A percentile compares a stretch with the other conserved stretches of the same genome.
phyloP scores from a whole-genome alignment of 108 stramenopile species.

The Cyclotella sp. region DNA sequence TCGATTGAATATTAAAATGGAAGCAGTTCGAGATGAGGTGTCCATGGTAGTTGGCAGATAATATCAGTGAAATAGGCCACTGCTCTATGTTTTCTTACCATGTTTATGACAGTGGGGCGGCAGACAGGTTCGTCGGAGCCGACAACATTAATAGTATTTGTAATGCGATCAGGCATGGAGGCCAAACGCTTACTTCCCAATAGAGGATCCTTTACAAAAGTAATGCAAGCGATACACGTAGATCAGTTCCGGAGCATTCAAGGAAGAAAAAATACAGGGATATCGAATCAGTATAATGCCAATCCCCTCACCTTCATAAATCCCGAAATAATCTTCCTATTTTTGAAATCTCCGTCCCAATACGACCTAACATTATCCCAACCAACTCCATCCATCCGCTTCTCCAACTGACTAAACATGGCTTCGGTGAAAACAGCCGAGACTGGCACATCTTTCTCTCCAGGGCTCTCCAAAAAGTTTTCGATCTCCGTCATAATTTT shows the following conservation, averaged over 20 bases:
- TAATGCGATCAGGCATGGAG: slow-evolving; percentile 95
- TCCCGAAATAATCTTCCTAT: slow-evolving; percentile 84
- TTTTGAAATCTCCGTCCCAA: slow-evolving; percentile 85
- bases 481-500: slow-evolving; percentile 86
- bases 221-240: neutral
- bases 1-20: too few relatives aligned
- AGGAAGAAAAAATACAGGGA: neutral
- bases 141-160: slow-evolving; percentile 89
- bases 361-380: slow-evolving; percentile 70
- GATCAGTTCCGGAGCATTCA: neutral
- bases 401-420: slow-evolving; percentile 83
- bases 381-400: slow-evolving; percentile 64
- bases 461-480: slow-evolving; percentile 82
- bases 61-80: too few relatives aligned
- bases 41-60: neutral
- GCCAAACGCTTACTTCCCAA: slow-evolving; percentile 92
- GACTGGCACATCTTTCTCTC: slow-evolving; percentile 84
- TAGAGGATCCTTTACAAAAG: slow-evolving; percentile 54
- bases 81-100: slow-evolving; percentile 37
- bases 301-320: slow-evolving; percentile 73
- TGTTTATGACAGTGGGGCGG: slow-evolving; percentile 95
- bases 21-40: neutral
- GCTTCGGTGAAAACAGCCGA: slow-evolving; percentile 83
- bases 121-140: slow-evolving; percentile 62
- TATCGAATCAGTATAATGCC: neutral